Conservation (phyloP, 768 basidiomycete species). For the Leccinum arenicola region DNA sequence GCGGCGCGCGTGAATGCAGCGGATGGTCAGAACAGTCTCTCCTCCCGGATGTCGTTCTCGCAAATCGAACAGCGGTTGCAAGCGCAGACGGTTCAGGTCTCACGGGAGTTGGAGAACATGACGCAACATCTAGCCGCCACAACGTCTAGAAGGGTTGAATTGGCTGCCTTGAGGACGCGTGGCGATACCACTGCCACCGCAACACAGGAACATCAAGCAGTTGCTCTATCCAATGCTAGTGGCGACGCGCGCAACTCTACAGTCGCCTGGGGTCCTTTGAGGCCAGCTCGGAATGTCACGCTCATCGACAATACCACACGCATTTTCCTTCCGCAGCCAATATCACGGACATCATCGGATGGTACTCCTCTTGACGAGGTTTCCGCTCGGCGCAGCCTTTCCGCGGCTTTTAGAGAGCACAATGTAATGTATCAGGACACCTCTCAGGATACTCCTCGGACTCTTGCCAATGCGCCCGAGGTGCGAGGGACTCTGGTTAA, state of each 20-base stretch:
- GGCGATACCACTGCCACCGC: constrained; percentile 1
- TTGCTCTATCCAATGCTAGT: not conserved
- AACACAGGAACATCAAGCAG: not conserved
- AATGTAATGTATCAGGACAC: constrained; percentile 14
- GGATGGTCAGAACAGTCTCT: constrained; percentile 17
- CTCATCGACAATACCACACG: constrained; percentile 20
- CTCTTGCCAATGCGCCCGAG: constrained; percentile 22
- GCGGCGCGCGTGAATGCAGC: constrained; percentile 28
- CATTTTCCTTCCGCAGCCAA: constrained; percentile 17
- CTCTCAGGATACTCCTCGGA: constrained; percentile 18
- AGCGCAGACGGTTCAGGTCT: constrained; percentile 29
- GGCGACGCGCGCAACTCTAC: constrained; percentile 9
- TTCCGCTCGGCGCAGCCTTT: constrained; percentile 19
- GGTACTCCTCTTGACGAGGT: constrained; percentile 20
- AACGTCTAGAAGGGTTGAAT: constrained; percentile 23
- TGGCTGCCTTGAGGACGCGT: constrained; percentile 15
- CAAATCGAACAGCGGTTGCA: constrained; percentile 30
- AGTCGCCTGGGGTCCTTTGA: constrained; percentile 12
- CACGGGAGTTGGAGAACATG: constrained; percentile 34
- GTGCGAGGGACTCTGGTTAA: constrained; percentile 23
- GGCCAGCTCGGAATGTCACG: constrained; percentile 14
- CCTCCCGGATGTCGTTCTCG: constrained; percentile 20
- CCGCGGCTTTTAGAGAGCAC: constrained; percentile 23
- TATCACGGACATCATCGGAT: constrained; percentile 27
- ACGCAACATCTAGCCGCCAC: constrained; percentile 23